Evolutionary conservation across 1,139 yeast genomes (phyloP).

Genomic region (Diutina mesorugosa): DNA sequence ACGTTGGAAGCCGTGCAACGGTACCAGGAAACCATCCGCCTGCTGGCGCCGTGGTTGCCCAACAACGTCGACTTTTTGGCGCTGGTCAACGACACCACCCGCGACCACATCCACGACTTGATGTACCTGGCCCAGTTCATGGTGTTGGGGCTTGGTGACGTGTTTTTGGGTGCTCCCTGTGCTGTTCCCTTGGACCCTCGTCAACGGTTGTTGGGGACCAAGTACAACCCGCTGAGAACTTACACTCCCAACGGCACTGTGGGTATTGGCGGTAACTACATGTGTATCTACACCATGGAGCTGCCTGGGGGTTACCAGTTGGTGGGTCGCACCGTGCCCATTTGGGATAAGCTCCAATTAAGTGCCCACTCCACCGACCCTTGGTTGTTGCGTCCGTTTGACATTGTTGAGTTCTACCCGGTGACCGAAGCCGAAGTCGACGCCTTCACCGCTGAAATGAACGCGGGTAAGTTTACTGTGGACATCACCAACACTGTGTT

Average conservation of each 20-base stretch:
- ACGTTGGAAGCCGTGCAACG: conserved; percentile 83
- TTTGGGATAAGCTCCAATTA: conserved; percentile 87
- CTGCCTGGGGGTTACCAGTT: conserved; percentile 98
- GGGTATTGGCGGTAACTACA: conserved; percentile 96
- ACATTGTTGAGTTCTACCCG: conserved; percentile 89
- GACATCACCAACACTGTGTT: conserved; percentile 68
- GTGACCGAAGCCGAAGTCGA: conserved; percentile 79
- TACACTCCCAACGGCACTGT: conserved; percentile 94
- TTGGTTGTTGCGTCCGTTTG: conserved; percentile 86
- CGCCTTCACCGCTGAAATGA: conserved; percentile 52
- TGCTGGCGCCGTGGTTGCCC: conserved; percentile 95
- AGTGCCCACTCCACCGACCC: conserved; percentile 66
- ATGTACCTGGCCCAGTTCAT: conserved; percentile 79
- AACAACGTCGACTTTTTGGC: conserved; percentile 94
- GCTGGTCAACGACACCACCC: conserved; percentile 65
- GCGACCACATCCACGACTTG: conserved; percentile 70
- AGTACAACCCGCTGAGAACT: conserved; percentile 93
- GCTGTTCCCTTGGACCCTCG: conserved; percentile 97
- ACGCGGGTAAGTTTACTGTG: conserved; percentile 69
- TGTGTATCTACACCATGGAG: conserved; percentile 97
- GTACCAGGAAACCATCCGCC: conserved; percentile 85
- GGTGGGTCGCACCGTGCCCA: conserved; percentile 92
- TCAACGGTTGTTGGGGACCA: conserved; percentile 82
- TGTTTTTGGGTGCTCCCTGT: conserved; percentile 94
- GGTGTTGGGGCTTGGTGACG: conserved; percentile 94